Evolutionary conservation across 2,329 filamentous ascomycete species (phyloP).

Genomic region (Xylaria polymorpha): DNA sequence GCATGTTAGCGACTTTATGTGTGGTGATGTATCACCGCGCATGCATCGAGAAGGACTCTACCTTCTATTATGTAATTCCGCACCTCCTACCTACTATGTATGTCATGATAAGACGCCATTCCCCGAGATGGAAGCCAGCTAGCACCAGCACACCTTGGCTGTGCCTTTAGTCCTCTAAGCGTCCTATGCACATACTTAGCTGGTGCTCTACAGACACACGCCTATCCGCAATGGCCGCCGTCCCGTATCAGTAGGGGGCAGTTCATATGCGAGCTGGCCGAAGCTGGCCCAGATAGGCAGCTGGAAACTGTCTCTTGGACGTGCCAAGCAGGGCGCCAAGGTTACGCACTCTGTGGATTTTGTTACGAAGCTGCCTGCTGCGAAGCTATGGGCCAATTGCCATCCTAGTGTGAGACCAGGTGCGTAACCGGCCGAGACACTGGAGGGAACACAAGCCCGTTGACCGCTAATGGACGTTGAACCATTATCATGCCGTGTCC

Average conservation of each 20-base stretch:
- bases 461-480: constrained; percentile 32
- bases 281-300: constrained; percentile 39
- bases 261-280: constrained; percentile 31
- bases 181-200: not conserved
- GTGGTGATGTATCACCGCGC: not conserved
- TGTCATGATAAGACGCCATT: constrained; percentile 10
- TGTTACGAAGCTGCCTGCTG: constrained; percentile 35
- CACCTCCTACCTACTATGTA: not conserved
- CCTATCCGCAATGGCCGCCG: constrained; percentile 21
- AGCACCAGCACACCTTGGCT: not conserved
- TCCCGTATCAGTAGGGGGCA: constrained; percentile 28
- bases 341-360: constrained; percentile 32
- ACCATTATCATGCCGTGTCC: constrained; percentile 23
- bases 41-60: not conserved
- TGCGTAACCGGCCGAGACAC: constrained; percentile 34
- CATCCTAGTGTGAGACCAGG: constrained; percentile 13
- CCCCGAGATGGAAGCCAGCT: constrained; percentile 9
- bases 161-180: not conserved
- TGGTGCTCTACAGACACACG: not conserved
- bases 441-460: constrained; percentile 23
- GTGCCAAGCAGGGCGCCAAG: constrained; percentile 33
- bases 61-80: constrained; percentile 28
- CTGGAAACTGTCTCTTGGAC: constrained; percentile 24
- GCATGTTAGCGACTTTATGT: not conserved
- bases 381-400: constrained; percentile 25